phyloP scores from a whole-genome alignment of 2,329 filamentous ascomycete genomes.

The Trichoderma cornu-damae region DNA sequence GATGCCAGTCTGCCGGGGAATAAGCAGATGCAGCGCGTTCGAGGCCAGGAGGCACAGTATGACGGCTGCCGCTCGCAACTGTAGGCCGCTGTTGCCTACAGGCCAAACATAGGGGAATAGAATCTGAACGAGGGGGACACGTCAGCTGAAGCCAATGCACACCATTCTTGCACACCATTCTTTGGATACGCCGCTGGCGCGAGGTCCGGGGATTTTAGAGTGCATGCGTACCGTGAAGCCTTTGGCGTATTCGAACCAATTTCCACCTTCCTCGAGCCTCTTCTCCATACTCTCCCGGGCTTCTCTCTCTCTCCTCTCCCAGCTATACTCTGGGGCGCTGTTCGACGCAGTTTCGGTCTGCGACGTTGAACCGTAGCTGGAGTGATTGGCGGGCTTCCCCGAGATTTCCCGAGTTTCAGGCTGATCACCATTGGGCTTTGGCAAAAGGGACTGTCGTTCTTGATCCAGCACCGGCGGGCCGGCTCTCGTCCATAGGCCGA shows the following conservation, averaged over 20 bases:
- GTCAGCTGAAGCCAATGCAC: neutral
- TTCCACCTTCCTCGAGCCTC: slow-evolving; percentile 66
- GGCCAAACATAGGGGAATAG: slow-evolving; percentile 80
- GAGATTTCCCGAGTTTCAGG: slow-evolving; percentile 5
- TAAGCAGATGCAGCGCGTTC: slow-evolving; percentile 68
- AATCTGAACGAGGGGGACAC: slow-evolving; percentile 41
- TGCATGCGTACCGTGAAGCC: slow-evolving; percentile 54
- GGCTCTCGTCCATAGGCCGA: slow-evolving; percentile 27
- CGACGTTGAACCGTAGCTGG: slow-evolving; percentile 41
- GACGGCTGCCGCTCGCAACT: slow-evolving; percentile 63
- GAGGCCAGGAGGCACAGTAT: slow-evolving; percentile 62
- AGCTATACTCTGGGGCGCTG: slow-evolving; percentile 47
- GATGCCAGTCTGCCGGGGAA: slow-evolving; percentile 76
- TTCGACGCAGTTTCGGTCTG: slow-evolving; percentile 35
- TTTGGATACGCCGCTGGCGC: too few species aligned
- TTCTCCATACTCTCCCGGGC: slow-evolving; percentile 58
- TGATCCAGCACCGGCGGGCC: slow-evolving; percentile 40
- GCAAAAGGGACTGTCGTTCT: slow-evolving; percentile 55
- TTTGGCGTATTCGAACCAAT: slow-evolving; percentile 71
- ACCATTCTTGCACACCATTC: too few species aligned
- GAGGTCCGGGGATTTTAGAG: neutral
- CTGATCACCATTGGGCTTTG: slow-evolving; percentile 24
- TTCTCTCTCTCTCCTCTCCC: slow-evolving; percentile 48
- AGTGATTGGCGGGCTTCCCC: slow-evolving; percentile 23
- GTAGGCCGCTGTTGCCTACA: slow-evolving; percentile 57